phyloP scores from a whole-genome alignment of 139 green algal species.

The Microglena sp. region DNA sequence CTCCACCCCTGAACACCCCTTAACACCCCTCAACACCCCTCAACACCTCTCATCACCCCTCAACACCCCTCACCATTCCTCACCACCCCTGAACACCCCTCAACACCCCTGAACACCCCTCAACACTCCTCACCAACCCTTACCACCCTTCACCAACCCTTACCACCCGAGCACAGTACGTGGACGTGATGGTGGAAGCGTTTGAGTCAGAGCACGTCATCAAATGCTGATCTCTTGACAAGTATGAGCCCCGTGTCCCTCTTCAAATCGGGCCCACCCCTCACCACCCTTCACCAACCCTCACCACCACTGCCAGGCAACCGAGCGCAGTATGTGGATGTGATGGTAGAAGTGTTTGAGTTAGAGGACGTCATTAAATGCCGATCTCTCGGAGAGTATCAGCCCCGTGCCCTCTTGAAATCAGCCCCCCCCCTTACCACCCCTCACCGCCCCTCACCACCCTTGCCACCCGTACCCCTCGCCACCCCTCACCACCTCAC shows the following conservation, averaged over 20 bases:
- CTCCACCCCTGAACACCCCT: background rate
- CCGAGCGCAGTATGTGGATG: conserved; percentile 45
- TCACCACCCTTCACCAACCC: background rate
- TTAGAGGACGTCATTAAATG: conserved; percentile 55
- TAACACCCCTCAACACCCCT: background rate
- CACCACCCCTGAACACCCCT: background rate
- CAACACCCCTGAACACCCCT: background rate
- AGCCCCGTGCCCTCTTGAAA: too few species aligned
- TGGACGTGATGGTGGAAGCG: conserved; percentile 33
- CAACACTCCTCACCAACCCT: background rate
- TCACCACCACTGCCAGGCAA: conserved; percentile 14
- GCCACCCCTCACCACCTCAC: too few species aligned
- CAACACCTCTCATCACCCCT: background rate
- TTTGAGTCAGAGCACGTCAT: conserved; percentile 56
- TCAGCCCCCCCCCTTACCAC: too few species aligned
- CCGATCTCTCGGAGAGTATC: conserved; percentile 24
- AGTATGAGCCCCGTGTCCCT: too few species aligned
- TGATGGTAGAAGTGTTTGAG: conserved; percentile 46
- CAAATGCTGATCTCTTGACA: conserved; percentile 29
- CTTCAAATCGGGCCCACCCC: too few species aligned
- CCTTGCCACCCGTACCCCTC: too few species aligned
- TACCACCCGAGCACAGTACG: background rate
- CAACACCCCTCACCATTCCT: background rate
- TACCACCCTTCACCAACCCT: background rate
- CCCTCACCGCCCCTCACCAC: background rate